Percentiles rank a stretch among this genome's conserved stretches.
phyloP scores from a whole-genome alignment of 2,329 filamentous ascomycete species.

The Ophiostoma himal-ulmi region DNA sequence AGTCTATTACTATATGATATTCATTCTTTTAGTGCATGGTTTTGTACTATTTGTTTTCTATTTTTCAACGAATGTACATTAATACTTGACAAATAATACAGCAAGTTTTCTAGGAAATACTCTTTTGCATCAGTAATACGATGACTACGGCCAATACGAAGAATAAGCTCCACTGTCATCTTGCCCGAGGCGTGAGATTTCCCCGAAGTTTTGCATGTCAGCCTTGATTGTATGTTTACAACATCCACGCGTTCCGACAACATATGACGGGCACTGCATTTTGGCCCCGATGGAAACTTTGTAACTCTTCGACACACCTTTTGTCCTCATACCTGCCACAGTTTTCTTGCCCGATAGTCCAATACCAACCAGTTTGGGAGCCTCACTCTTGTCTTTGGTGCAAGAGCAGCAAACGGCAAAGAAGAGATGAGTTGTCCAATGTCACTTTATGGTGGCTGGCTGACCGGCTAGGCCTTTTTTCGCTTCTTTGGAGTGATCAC shows the following conservation, averaged over 20 bases:
- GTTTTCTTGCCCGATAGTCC: background rate
- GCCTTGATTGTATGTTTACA: background rate
- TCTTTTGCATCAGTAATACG: background rate
- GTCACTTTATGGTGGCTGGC: background rate
- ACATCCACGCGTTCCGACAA: background rate
- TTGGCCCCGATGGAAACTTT: background rate
- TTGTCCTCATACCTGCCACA: background rate
- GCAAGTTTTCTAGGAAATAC: background rate
- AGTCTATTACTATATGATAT: no score
- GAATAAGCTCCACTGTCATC: background rate
- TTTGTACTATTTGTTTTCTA: no score
- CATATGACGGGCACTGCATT: background rate
- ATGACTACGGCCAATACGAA: background rate
- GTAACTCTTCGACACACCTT: background rate
- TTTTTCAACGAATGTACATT: no score
- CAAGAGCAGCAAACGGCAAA: background rate
- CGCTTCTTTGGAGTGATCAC: background rate
- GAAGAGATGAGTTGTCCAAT: conserved; percentile 7
- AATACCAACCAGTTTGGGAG: background rate
- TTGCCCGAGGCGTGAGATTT: background rate
- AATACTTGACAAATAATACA: no score
- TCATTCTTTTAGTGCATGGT: no score
- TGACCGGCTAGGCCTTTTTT: background rate
- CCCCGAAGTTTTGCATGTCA: background rate
- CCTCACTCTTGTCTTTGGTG: background rate